Evolutionary conservation across 768 basidiomycete genomes (phyloP), one percentile per base, ranked within the genome.

Genomic region (Boletus vermiculosoides): DNA sequence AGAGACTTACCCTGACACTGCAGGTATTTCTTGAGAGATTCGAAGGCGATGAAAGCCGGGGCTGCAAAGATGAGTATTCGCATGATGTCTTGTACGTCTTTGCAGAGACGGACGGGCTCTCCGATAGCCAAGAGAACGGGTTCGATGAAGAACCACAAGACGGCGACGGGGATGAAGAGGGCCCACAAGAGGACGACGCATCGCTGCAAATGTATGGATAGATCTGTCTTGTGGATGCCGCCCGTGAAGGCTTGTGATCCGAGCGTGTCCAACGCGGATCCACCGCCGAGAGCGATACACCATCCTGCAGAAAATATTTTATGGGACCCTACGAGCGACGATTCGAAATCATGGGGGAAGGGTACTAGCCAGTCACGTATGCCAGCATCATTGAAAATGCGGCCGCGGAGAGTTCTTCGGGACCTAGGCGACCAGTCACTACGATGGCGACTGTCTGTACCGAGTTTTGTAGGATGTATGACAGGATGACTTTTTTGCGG

Each of bases 241-340:
- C 85, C 86, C 13, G 87, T 90, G 71, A 85, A 92, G 1, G 89
- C 82, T 63, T 88, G 86, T 1, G 89, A 90, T 40, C 88, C 88
- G 54, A 90, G 76, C 0, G 90, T 91, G 67, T 90, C 88, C 36
- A 90, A 77, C 9, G 86, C 87, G 4, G 87, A 88, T 0, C 87
- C 86, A n/a, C 88, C 88, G 15, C 88, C 88, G 20, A 90, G 78
- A 12, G 87, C 88, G 54, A 90, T 77, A 64, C 83, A 84, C 87
- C 88, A 90, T 40, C 88, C 88, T 90, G 70, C 63, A 25, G 25
- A 25, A n/a, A n/a, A 25, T 25, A 25, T 25, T 25, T 25, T 25
- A 25, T 25, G 80, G 82, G 82, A 85, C 79, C 80, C 77, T 73
- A 66, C 57, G 64, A 46, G 63, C 54, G 22, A 61, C 52, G 56